Evolutionary conservation across 805 yeast species (phyloP).

Genomic region (Pichia kluyveri): DNA sequence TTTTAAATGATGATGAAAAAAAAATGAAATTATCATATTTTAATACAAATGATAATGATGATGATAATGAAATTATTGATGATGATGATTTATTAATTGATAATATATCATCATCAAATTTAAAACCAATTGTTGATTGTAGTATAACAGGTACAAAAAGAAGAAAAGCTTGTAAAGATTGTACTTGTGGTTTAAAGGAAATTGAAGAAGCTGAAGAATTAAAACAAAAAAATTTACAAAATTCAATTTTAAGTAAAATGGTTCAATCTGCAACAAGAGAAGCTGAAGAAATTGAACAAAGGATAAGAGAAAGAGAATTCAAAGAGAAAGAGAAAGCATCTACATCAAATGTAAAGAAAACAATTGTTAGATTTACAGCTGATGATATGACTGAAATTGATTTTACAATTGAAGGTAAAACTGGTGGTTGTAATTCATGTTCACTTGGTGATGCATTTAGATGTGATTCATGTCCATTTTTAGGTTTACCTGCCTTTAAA

Average conservation of each 20-base stretch:
- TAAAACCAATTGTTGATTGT: constrained; percentile 49
- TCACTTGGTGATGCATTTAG: constrained; percentile 97
- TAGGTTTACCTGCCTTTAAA: constrained; percentile 96
- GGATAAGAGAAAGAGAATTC: constrained; percentile 26
- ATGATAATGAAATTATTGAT: constrained; percentile 11
- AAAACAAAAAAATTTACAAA: constrained; percentile 35
- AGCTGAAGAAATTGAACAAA: constrained; percentile 45
- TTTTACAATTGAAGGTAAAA: constrained; percentile 92
- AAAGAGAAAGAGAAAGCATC: constrained; percentile 8
- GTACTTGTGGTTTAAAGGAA: constrained; percentile 95
- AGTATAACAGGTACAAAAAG: constrained; percentile 43
- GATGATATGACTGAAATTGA: constrained; percentile 85
- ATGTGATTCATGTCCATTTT: constrained; percentile 95
- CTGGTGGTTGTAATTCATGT: constrained; percentile 97
- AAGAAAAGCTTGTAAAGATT: constrained; percentile 94
- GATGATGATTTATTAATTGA: constrained; percentile 22
- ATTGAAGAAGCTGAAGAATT: constrained; percentile 59
- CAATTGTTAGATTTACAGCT: constrained; percentile 39
- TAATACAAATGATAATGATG: constrained; percentile 8
- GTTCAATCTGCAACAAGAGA: constrained; percentile 44
- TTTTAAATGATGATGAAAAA: constrained; percentile 30
- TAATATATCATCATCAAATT: constrained; percentile 39
- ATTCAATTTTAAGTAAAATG: constrained; percentile 35
- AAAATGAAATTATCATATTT: constrained; percentile 32
- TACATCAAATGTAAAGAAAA: constrained; percentile 9